phyloP scores from a whole-genome alignment of 106 monocot genomes.

The Dioscorea zingiberensis region DNA sequence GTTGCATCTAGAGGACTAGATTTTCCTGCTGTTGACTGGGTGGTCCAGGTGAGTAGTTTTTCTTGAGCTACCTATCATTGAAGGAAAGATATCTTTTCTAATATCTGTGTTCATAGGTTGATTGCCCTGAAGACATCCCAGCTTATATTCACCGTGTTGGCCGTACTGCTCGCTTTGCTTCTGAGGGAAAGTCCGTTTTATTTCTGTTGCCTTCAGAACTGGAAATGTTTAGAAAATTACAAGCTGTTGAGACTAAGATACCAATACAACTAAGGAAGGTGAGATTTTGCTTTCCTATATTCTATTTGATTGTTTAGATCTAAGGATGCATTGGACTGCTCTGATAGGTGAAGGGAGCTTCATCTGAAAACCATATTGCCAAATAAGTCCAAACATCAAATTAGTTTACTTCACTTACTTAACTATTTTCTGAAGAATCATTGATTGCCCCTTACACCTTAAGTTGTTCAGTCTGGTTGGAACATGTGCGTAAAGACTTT shows the following conservation, averaged over 20 bases:
- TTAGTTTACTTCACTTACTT: too few relatives aligned
- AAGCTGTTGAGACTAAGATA: slow-evolving; percentile 69
- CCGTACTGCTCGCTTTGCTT: slow-evolving; percentile 88
- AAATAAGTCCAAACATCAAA: too few relatives aligned
- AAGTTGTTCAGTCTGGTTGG: too few relatives aligned
- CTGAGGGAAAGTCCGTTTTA: slow-evolving; percentile 72
- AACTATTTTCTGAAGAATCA: too few relatives aligned
- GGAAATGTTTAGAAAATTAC: slow-evolving; percentile 76
- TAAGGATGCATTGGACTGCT: too few relatives aligned
- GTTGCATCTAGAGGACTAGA: slow-evolving; percentile 90
- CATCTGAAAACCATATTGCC: too few relatives aligned
- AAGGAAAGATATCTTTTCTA: background rate
- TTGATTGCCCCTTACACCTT: too few relatives aligned
- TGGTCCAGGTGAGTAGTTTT: slow-evolving; percentile 61
- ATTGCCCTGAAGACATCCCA: slow-evolving; percentile 87
- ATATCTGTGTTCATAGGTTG: slow-evolving; percentile 47
- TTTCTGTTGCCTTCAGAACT: slow-evolving; percentile 76
- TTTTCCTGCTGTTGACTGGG: slow-evolving; percentile 91
- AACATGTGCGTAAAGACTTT: too few relatives aligned
- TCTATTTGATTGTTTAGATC: background rate
- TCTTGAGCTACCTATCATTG: background rate
- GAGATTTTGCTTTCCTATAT: background rate
- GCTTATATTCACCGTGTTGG: slow-evolving; percentile 95
- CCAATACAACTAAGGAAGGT: slow-evolving; percentile 81
- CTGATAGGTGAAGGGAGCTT: too few relatives aligned